Base-by-base conservation (phyloP, 73 alveolate species). In the Stentor roeselii region DNA sequence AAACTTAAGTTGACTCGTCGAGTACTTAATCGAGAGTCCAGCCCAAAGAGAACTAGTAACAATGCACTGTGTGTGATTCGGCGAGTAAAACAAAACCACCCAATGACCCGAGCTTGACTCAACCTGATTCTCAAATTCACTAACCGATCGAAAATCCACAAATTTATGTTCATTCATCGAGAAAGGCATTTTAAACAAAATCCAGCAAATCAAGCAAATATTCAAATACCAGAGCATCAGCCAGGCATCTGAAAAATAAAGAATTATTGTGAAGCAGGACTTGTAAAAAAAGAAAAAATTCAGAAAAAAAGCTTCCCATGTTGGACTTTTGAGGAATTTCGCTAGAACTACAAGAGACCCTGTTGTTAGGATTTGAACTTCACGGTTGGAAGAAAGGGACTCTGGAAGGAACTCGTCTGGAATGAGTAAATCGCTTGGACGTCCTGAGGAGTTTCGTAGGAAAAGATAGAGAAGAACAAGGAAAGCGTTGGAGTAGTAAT, bases 111-210 rank as follows among this genome's bases (percentile, higher is more conserved):
- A 21, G 82, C 74, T 34, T 76, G 32, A 36, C 21, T 21, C 11
- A 30, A 76, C 84, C 21, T 39, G 38, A 21, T 76, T 40, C n/a
- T 76, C 75, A 2, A 76, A 76, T 15, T 37, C 82, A 27, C 39
- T 31, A 32, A 76, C 39, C 21, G 84, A 37, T 27, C 31, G 30
- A 1, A 76, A 36, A 21, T 39, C 84, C 6, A 21, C 34, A 35
- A 76, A 76, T 30, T 76, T 76, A 40, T 76, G 36, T 27, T 15
- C 21, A 39, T 36, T 67, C 21, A 36, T 38, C 36, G 32, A 76
- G 35, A 76, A 27, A 76, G 84, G 84, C 67, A 39, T 39, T 76
- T 76, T 76, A n/a, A 76, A 76, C 0, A 76, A 40, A 36, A 67
- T 67, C 37, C 80, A 76, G 0, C n/a, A 78, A 76, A 76, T 15